Evolutionary conservation across 2,329 filamentous ascomycete genomes (phyloP), one percentile per base, ranked within the genome.

Genomic region (Graphilbum fragrans): DNA sequence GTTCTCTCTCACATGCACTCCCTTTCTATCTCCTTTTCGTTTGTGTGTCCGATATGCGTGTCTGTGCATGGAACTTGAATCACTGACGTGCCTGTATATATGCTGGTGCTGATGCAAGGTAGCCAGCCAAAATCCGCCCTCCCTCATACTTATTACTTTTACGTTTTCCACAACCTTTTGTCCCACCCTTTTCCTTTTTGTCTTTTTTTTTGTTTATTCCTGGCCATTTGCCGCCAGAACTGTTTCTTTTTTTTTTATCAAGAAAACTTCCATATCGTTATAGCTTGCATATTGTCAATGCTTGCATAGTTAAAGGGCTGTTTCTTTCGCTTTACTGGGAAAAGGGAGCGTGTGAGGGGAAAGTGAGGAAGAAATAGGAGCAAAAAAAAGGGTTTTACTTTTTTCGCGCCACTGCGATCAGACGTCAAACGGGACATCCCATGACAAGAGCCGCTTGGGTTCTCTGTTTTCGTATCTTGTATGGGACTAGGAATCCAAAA

Each of bases 261-360:
- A 27, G 25, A 27, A 27, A 12, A 7, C 7, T 27, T 7, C 23
- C 23, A 27, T 12, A 27, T 12, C 23, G 12, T 27, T 12, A 7
- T 27, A 27, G 23, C 23, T 27, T 27, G 23, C 23, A 27, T 27
- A 27, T 27, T 27, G 23, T 7, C 23, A 27, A n/a, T n/a, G n/a
- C n/a, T n/a, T n/a, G n/a, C n/a, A n/a, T n/a, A n/a, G n/a, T n/a
- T n/a, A n/a, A n/a, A n/a, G n/a, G n/a, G n/a, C n/a, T n/a, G n/a
- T n/a, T 4, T 27, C 27, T 29, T 33, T 34, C 40, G 40, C 40
- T 34, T 42, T 11, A 31, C 11, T 31, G 33, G 40, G 34, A 38
- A 23, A 17, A 11, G 16, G 21, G 14, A 21, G 40, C 12, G 21
- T 35, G 35, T 11, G 19, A 32, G n/a, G 9, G 18, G 21, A 34